Base-by-base conservation (phyloP, 306 rosid species). In the Vigna angularis region DNA sequence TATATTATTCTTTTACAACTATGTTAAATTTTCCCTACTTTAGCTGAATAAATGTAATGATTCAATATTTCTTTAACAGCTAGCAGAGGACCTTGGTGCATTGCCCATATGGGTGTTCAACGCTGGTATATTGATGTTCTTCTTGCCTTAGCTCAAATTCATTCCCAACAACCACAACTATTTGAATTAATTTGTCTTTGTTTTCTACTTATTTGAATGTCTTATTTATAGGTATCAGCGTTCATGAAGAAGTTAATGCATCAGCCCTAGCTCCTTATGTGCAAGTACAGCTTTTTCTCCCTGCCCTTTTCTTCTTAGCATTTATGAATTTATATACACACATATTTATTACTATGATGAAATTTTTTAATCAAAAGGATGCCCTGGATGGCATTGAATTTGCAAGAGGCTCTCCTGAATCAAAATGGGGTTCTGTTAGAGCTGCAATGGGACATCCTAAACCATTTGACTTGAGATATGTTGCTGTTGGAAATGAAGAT, bases 321-420 rank as follows among this genome's bases (percentile, higher is more conserved):
- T 40, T 18, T 66, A 18, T 66, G 71, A 42, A 40, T 64, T 36
- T n/a, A 17, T 63, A 32, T 34, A 10, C 6, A 40, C 3, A 40
- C 11, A 18, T 44, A 52, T 59, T 51, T 52, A 15, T 44, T 50
- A 56, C 9, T 51, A 47, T 65, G 58, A 51, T 28, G 55, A 62
- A 57, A 71, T 74, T 44, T 66, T 16, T 78, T 8, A 70, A 90
- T 20, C 24, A 18, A 20, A 45, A 66, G 98, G 98, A 94, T 76
- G 98, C 94, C 79, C 96, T 94, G 55, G 97, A 94, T 49, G 90
- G 98, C 64, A 77, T 94, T 18, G 96, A 94, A 88, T 94, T 94
- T 86, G 98, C 98, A 4, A 90, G 90, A 86, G 98, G 98, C 30
- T 85, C 66, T 71, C 81, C 89, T 32, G 68, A 66, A 76, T 89